Conservation (phyloP, 108 stramenopile species). For the Cyclotella sp. region DNA sequence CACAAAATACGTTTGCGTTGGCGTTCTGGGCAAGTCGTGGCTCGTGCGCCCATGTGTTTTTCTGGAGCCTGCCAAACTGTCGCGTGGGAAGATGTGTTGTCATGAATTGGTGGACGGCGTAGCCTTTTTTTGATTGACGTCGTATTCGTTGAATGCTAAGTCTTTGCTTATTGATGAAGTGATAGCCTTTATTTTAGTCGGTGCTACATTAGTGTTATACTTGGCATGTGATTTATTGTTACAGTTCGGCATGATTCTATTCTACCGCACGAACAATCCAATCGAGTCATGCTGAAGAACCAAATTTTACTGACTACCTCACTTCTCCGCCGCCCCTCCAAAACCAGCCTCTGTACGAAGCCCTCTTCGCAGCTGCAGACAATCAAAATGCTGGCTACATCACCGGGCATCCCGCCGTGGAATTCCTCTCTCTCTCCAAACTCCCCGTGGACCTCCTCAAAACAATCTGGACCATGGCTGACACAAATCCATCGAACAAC, state of each 20-base stretch:
- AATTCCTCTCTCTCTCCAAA: conserved; percentile 87
- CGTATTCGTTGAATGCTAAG: too few relatives aligned
- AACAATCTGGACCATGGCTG: conserved; percentile 86
- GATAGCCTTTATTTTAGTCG: too few relatives aligned
- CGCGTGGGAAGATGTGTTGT: too few relatives aligned
- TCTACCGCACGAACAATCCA: neutral
- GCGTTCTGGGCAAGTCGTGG: neutral
- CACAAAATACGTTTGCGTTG: neutral
- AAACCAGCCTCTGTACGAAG: conserved; percentile 80
- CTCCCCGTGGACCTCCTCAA: conserved; percentile 84
- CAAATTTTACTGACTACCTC: neutral
- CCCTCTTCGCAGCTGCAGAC: conserved; percentile 85
- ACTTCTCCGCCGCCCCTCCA: conserved; percentile 61
- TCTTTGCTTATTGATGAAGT: too few relatives aligned
- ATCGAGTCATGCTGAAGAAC: neutral
- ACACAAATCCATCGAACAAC: conserved; percentile 61
- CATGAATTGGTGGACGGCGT: too few relatives aligned
- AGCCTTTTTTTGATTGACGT: too few relatives aligned
- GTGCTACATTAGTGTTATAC: too few relatives aligned
- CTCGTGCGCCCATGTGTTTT: neutral
- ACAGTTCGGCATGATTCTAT: neutral
- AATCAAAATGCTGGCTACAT: conserved; percentile 57
- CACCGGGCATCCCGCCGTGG: conserved; percentile 82
- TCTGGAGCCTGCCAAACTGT: too few relatives aligned
- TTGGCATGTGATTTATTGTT: neutral